phyloP scores from a whole-genome alignment of 345 rosid genomes.

The Combretum micranthum region DNA sequence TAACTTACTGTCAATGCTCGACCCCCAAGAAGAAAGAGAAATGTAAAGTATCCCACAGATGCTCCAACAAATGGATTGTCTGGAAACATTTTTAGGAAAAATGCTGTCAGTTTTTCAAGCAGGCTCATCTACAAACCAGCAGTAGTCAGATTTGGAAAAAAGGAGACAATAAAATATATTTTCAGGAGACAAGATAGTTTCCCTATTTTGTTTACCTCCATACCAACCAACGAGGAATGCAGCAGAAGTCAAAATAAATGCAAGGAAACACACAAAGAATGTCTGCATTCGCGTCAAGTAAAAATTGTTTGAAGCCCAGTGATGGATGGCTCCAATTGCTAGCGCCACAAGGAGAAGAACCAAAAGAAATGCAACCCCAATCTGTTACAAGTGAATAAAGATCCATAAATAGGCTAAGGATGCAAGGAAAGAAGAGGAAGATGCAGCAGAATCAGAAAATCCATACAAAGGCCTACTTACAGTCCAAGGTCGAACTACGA shows the following conservation, averaged over 20 bases:
- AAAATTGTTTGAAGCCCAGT: constrained; percentile 99
- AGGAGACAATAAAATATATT: neutral
- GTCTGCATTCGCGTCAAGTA: constrained; percentile 88
- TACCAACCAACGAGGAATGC: constrained; percentile 94
- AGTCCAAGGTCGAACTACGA: constrained; percentile 81
- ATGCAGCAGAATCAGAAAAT: constrained; percentile 5
- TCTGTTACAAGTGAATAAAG: constrained; percentile 45
- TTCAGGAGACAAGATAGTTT: neutral
- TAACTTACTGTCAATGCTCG: constrained; percentile 88
- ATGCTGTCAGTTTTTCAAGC: constrained; percentile 6
- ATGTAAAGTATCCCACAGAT: constrained; percentile 95
- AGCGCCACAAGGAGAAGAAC: constrained; percentile 83
- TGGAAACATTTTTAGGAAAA: constrained; percentile 28
- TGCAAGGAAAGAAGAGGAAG: constrained; percentile 7
- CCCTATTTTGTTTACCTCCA: constrained; percentile 44
- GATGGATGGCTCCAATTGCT: constrained; percentile 89
- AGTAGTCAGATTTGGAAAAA: too few relatives aligned
- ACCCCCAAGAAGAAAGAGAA: constrained; percentile 91
- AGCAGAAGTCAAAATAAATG: constrained; percentile 93
- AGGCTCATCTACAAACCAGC: too few relatives aligned
- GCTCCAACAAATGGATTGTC: constrained; percentile 97
- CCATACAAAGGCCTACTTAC: constrained; percentile 40
- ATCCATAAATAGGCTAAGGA: constrained; percentile 1
- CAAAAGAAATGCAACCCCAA: constrained; percentile 85
- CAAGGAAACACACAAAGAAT: constrained; percentile 83